Evolutionary conservation across 1,139 yeast species (phyloP), one percentile per base, ranked within the genome.

Genomic region (Zhuliangozyma blackwelliae): DNA sequence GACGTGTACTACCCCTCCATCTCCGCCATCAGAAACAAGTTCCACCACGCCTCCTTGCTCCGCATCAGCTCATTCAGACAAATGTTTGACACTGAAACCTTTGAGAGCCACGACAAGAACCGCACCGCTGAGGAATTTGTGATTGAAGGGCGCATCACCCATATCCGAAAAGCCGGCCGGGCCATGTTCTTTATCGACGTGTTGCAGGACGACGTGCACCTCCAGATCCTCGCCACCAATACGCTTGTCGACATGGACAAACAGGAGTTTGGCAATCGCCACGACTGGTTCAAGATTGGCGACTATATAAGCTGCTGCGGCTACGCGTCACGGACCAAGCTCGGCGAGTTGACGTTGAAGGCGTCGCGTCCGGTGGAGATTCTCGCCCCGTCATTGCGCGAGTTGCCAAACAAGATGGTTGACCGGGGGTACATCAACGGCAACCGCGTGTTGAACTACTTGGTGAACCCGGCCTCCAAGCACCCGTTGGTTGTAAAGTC

Each of bases 261-360:
- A 0, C 75, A 68, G 0, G 67, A 64, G 28, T 85, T 85, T 50
- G 55, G 60, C 10, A 51, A 56, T 2, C 40, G 51, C 1, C 82
- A 80, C 51, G 57, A 58, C 3, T 54, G 65, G 28, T 61, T 88
- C 31, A 67, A 81, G 33, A 72, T 75, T 26, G 97, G 97, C 0
- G 98, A 90, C 54, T 74, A 71, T 32, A 63, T 89, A 2, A 64
- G 75, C 6, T 77, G 79, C 26, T 49, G 61, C 5, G 98, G 98
- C 0, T 52, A 52, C 16, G 89, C 96, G 0, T 85, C 94, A 28
- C 57, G 75, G 4, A 86, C 97, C 0, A 77, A 81, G 38, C 77
- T 80, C 1, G 95, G 95, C 0, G 94, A 87, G 50, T 62, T 90
- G 10, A 83, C 96, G 1, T 52, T 92, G 39, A 78, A 85, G 47